Evolutionary conservation across 2,329 filamentous ascomycete genomes (phyloP), one percentile per base, ranked within the genome.

Genomic region (Aspergillus amoenus): DNA sequence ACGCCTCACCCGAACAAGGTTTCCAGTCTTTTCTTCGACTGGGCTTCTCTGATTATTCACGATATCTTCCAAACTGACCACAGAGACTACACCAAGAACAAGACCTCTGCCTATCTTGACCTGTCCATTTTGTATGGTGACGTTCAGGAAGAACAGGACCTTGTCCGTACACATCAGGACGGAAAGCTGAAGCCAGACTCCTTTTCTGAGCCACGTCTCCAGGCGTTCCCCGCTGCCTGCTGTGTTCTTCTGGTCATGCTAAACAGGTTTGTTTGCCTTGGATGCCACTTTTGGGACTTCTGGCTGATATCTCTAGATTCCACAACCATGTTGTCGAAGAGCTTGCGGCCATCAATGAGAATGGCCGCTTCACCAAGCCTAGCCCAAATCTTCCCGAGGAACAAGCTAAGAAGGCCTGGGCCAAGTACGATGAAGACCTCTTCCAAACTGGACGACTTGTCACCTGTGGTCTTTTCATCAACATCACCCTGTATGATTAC

Each of bases 261-360:
- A 52, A 77, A 75, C 64, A 70, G 75, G 60, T 69, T 27, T 18
- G 59, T 48, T 5, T 46, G 11, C 1, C n/a, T 18, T 12, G 9
- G 9, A n/a, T 18, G n/a, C 11, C 17, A 15, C 50, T 49, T 37
- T 15, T 37, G 50, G 2, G 43, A 42, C 4, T 11, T 8, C 12
- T 22, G 43, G 34, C 50, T 43, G 43, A 49, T 50, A 17, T 27
- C 40, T 34, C 32, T 34, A 69, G 70, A 63, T 95, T 95, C 75
- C 93, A 97, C 75, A 97, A 97, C 74, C 83, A 94, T 62, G 85
- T 92, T 0, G 92, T 90, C 1, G 83, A 86, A 53, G 88, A 93
- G 59, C 78, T 97, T 17, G 89, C 89, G 0, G 77, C 82, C n/a
- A 93, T 97, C 73, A 96, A 97, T 66, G 93, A 97, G 66, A 84